Conservation (phyloP, 2,329 filamentous ascomycete species). For the Orbilia quercus region DNA sequence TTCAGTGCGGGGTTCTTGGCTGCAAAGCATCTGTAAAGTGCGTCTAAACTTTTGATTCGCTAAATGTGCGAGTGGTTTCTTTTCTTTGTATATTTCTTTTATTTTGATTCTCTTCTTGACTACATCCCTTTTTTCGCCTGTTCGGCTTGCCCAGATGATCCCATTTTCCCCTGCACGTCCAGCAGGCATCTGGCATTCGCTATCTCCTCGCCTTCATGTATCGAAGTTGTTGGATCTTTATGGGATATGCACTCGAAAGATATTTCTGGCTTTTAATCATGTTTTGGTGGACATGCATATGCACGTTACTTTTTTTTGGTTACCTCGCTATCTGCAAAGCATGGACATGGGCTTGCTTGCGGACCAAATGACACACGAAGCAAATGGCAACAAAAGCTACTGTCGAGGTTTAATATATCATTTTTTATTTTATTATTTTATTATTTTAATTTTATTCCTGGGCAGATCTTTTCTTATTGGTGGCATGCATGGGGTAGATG, state of each 20-base stretch:
- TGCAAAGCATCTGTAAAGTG: constrained; percentile 50
- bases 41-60: constrained; percentile 55
- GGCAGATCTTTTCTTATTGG: constrained; percentile 28
- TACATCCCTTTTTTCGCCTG: constrained; percentile 38
- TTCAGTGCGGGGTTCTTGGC: constrained; percentile 49
- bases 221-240: constrained; percentile 40
- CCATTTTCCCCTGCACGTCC: constrained; percentile 47
- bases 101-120: too few species aligned
- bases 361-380: constrained; percentile 53
- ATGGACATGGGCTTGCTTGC: constrained; percentile 51
- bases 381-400: constrained; percentile 30
- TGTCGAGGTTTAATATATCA: constrained; percentile 49
- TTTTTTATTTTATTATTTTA: constrained; percentile 35
- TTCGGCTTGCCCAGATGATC: constrained; percentile 50
- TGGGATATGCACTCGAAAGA: constrained; percentile 29
- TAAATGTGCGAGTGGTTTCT: constrained; percentile 29
- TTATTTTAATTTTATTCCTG: too few species aligned
- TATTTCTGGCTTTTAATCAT: constrained; percentile 43
- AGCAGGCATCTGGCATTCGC: constrained; percentile 20
- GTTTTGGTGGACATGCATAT: constrained; percentile 48
- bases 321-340: constrained; percentile 52
- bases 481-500: constrained; percentile 40
- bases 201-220: constrained; percentile 50
- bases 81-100: too few species aligned
- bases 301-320: constrained; percentile 55